Conservation (phyloP, 192 early-diverging fungal genomes). For the Backusella parvicylindrica region DNA sequence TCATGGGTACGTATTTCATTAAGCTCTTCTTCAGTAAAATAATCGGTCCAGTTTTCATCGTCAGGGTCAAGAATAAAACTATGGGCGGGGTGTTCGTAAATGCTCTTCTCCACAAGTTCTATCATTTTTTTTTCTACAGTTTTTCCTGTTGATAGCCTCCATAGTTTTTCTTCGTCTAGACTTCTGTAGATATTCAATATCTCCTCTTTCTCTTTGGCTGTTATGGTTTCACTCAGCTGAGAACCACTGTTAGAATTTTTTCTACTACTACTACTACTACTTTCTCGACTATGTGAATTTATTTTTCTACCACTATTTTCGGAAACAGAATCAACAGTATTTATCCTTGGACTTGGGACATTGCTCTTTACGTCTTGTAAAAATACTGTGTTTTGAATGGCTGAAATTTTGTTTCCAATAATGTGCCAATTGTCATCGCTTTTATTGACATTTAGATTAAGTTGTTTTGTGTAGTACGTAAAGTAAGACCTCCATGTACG, state of each 20-base stretch:
- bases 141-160: not conserved
- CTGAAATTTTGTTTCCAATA: too few relatives aligned
- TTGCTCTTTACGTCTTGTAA: too few relatives aligned
- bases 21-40: not conserved
- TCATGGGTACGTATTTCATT: not conserved
- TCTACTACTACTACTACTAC: not conserved
- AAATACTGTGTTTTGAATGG: too few relatives aligned
- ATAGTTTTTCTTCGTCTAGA: not conserved
- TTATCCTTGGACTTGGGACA: too few relatives aligned
- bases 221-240: not conserved
- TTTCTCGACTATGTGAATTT: not conserved
- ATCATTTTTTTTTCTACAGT: not conserved
- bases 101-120: not conserved
- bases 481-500: too few relatives aligned
- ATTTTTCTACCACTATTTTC: not conserved
- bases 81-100: not conserved
- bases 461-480: too few relatives aligned
- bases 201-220: not conserved
- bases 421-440: too few relatives aligned
- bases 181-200: not conserved
- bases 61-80: not conserved
- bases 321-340: too few relatives aligned
- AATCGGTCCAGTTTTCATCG: not conserved
- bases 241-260: not conserved
- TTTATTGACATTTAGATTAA: too few relatives aligned